Evolutionary conservation across 2,329 filamentous ascomycete species (phyloP).

Genomic region (Phialophora tarda): DNA sequence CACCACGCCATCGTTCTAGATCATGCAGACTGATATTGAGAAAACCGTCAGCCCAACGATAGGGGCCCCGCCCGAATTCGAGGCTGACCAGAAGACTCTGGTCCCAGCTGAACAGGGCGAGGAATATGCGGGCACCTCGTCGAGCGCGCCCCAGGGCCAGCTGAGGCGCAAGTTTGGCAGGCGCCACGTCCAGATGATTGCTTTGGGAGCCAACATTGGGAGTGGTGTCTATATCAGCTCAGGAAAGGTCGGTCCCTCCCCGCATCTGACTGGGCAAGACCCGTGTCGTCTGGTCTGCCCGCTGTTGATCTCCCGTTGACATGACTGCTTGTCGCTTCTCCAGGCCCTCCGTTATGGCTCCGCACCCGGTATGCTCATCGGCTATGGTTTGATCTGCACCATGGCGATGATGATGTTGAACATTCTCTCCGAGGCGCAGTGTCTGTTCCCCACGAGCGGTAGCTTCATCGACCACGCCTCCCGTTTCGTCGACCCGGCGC

Average conservation of each 20-base stretch:
- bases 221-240: slow-evolving; percentile 63
- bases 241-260: slow-evolving; percentile 42
- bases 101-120: too few species aligned
- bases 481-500: slow-evolving; percentile 58
- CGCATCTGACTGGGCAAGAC: too few species aligned
- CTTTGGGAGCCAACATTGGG: slow-evolving; percentile 63
- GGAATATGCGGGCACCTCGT: too few species aligned
- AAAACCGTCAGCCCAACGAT: too few species aligned
- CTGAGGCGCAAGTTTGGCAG: slow-evolving; percentile 48
- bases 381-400: neutral
- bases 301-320: neutral
- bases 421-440: slow-evolving; percentile 1
- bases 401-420: neutral
- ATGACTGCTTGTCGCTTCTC: neutral
- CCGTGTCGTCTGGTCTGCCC: too few species aligned
- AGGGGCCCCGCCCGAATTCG: too few species aligned
- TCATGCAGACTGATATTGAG: too few species aligned
- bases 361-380: slow-evolving; percentile 2
- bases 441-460: slow-evolving; percentile 49
- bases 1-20: too few species aligned
- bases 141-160: slow-evolving; percentile 40
- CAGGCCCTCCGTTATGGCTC: slow-evolving; percentile 8
- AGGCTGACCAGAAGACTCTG: too few species aligned
- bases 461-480: slow-evolving; percentile 73
- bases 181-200: slow-evolving; percentile 65